Evolutionary conservation across 2,329 filamentous ascomycete species (phyloP), one percentile per base, ranked within the genome.

Genomic region (Ophiostoma triangulosporum): DNA sequence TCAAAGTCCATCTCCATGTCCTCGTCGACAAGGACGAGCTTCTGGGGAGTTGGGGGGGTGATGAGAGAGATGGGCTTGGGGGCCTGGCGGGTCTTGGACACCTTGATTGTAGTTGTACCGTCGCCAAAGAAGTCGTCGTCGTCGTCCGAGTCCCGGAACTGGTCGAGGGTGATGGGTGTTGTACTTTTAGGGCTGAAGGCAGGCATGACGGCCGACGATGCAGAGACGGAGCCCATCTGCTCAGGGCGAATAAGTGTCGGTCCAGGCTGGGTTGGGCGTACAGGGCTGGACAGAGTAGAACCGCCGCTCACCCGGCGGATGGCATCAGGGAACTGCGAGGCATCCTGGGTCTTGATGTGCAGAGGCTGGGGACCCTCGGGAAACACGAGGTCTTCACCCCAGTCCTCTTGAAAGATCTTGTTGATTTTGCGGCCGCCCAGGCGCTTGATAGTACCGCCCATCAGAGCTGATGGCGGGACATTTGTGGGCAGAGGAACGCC

Each of bases 371-470:
- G 74, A 2, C 71, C 65, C 36, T 75, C 74, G 3, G 84, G 82
- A 15, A 89, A 66, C 61, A 87, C 84, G 49, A 91, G 68, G 61
- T 91, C 87, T 60, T 89, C 84, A 57, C 81, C 83, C 83, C 87
- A 91, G 65, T 91, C 86, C 61, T 89, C 85, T 58, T 86, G 81
- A 56, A 87, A 79, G 38, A 83, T 80, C 63, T 80, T 84, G 62
- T 81, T 83, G 20, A 85, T 74, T 62, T 84, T 88, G 60, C 80
- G 78, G 56, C 81, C 81, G 50, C 90, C 90, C 32, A 97, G 75
- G 60, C 90, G 78, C 70, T 94, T 95, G 64, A 97, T 97, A 9
- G 89, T 91, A 51, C 93, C 93, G 52, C 91, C 91, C 65, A 93
- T 79, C 40, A 98, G 73, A 29, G 93, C 93, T 20, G 91, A 95